Evolutionary conservation across 352 stramenopile species (phyloP), one percentile per base, ranked within the genome.

Genomic region (Pythium myriotylum): DNA sequence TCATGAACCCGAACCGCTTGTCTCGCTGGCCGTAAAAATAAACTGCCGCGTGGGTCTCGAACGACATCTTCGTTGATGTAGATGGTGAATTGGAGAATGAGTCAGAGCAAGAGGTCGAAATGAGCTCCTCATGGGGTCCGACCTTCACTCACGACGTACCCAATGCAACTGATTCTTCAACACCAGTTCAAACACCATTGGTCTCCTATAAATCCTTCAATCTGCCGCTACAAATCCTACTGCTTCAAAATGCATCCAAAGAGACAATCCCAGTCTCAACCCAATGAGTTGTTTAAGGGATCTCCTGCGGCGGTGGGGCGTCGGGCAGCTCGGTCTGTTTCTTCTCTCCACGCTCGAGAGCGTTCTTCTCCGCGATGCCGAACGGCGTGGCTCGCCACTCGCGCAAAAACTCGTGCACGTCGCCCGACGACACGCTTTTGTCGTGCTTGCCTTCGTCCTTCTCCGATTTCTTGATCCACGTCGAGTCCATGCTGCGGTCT

Each of bases 381-480:
- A 91, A 92, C 10, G 78, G 77, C 27, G 81, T 91, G 10, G 52
- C 26, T 51, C 76, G 55, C 81, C 84, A 91, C 26, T 62, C 68
- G 9, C 66, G 27, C 55, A 90, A 73, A 45, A 92, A 91, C 14
- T 20, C 42, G 13, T 86, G 62, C 19, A 73, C 53, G 32, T 69
- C 68, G 3, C 79, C 81, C 3, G 59, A 62, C 22, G 63, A 69
- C 32, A 87, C 62, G 42, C 61, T 73, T 26, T 75, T 64, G 50
- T 76, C 53, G 50, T 79, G 65, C 2, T 59, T 67, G 23, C 78
- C 77, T 29, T 84, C 27, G 39, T 88, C 76, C 14, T 75, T 27
- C 32, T 74, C 69, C 26, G 70, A 73, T 26, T 22, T 22, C 39
- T 74, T 76, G 45, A 73, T 65, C 81, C 84, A 92, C 61, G 68